phyloP scores from a whole-genome alignment of 179 eudicot species.

The Carnegiea gigantea region DNA sequence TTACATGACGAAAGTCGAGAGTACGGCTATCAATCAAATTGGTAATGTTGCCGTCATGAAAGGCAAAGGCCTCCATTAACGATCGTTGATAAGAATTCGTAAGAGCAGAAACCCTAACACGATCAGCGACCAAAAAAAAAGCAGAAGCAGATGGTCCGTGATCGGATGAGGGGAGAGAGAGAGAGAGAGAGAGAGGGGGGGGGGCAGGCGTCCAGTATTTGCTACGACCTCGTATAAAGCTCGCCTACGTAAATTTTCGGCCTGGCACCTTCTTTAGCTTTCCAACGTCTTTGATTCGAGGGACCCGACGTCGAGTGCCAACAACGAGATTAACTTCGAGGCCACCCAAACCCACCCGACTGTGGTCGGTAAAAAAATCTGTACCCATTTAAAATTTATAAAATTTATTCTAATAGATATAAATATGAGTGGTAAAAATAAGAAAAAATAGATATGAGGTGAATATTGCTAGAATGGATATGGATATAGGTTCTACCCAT shows the following conservation, averaged over 20 bases:
- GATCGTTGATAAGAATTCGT: constrained; percentile 10
- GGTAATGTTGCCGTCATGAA: constrained; percentile 72
- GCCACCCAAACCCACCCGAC: too few relatives aligned
- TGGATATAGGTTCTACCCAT: too few relatives aligned
- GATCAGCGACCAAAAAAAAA: background rate
- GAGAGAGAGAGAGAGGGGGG: background rate
- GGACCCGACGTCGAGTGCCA: background rate
- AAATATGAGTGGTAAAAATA: too few relatives aligned
- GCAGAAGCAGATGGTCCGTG: background rate
- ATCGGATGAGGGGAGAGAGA: constrained; percentile 7
- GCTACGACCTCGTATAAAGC: background rate
- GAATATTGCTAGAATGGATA: too few relatives aligned
- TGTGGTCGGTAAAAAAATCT: too few relatives aligned
- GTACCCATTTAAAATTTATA: too few relatives aligned
- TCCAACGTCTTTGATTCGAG: constrained; percentile 15
- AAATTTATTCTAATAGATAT: too few relatives aligned
- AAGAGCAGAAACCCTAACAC: constrained; percentile 31
- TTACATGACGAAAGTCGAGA: constrained; percentile 52
- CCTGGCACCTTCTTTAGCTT: constrained; percentile 19
- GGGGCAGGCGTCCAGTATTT: background rate
- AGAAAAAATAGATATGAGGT: too few relatives aligned
- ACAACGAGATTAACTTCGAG: background rate
- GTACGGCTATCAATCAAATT: constrained; percentile 57
- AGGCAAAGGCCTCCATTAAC: constrained; percentile 56
- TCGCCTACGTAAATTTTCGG: background rate